Evolutionary conservation across 2,329 filamentous ascomycete species (phyloP).

Genomic region (Talaromyces sp.): DNA sequence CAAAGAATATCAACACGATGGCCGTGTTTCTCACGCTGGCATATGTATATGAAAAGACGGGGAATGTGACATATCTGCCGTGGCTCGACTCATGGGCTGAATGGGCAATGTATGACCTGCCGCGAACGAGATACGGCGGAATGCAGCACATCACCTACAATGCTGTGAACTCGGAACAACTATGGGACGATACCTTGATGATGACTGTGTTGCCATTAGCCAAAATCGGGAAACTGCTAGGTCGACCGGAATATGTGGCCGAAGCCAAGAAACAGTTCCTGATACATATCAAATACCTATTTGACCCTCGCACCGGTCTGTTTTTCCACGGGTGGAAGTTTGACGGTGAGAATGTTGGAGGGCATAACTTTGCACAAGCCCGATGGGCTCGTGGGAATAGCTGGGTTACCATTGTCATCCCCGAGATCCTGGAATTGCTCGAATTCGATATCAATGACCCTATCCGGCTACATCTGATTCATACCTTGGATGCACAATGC

Average conservation of each 20-base stretch:
- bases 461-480: constrained; percentile 47
- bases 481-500: constrained; percentile 63
- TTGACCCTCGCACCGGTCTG: constrained; percentile 64
- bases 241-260: constrained; percentile 65
- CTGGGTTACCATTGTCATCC: constrained; percentile 79
- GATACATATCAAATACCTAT: constrained; percentile 72
- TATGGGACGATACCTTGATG: constrained; percentile 85
- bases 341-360: constrained; percentile 55
- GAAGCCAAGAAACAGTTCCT: constrained; percentile 76
- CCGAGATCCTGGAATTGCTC: constrained; percentile 71
- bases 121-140: constrained; percentile 63
- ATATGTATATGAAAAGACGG: constrained; percentile 69
- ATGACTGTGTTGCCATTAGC: constrained; percentile 78
- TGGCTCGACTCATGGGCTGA: constrained; percentile 79
- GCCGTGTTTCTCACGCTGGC: constrained; percentile 70
- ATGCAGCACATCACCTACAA: constrained; percentile 75
- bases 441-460: constrained; percentile 57
- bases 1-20: constrained; percentile 85
- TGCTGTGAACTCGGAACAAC: constrained; percentile 64
- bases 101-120: constrained; percentile 73
- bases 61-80: constrained; percentile 63
- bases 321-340: constrained; percentile 84
- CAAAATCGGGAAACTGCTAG: constrained; percentile 69
- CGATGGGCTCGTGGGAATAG: constrained; percentile 53
- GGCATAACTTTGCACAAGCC: constrained; percentile 54